Percentiles rank a stretch among this genome's conserved stretches.
Evolutionary conservation across 768 basidiomycete species (phyloP).

Genomic region (Boletus sp.): DNA sequence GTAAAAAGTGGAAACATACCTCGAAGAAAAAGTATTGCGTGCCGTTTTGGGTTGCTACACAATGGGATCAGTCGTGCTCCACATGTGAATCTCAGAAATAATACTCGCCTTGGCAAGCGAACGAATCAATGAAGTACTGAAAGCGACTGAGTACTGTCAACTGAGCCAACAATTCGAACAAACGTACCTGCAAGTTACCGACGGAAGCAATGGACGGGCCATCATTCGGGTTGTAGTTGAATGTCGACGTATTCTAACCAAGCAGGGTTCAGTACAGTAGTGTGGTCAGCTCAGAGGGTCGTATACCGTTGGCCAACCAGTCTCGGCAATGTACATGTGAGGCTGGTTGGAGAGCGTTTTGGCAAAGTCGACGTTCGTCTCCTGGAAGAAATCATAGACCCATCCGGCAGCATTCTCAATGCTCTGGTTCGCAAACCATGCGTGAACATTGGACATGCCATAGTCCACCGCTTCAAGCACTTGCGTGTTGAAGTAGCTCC

Average conservation of each 20-base stretch:
- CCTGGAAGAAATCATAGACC: slow-evolving; percentile 77
- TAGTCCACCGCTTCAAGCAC: slow-evolving; percentile 66
- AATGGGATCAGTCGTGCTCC: slow-evolving; percentile 5
- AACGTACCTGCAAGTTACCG: slow-evolving; percentile 53
- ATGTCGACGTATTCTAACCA: slow-evolving; percentile 54
- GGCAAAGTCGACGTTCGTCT: slow-evolving; percentile 60
- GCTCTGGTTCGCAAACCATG: slow-evolving; percentile 87
- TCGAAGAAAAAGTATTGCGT: slow-evolving; percentile 90
- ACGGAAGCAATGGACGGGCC: slow-evolving; percentile 65
- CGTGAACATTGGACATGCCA: slow-evolving; percentile 88
- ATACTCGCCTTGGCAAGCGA: slow-evolving; percentile 56
- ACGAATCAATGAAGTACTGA: slow-evolving; percentile 79
- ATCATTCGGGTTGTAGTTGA: slow-evolving; percentile 52
- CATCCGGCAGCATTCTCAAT: slow-evolving; percentile 69
- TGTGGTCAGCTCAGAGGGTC: neutral
- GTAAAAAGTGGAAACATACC: slow-evolving; percentile 30
- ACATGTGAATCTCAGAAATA: neutral
- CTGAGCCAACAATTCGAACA: neutral
- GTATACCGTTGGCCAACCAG: slow-evolving; percentile 77
- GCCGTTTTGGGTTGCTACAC: slow-evolving; percentile 65
- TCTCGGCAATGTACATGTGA: slow-evolving; percentile 89
- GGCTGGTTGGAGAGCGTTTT: slow-evolving; percentile 63
- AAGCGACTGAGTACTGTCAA: slow-evolving; percentile 6
- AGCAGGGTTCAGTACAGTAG: neutral
- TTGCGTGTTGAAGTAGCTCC: slow-evolving; percentile 73